Conservation (phyloP, 257 asterid species). For the Nicotiana paniculata region DNA sequence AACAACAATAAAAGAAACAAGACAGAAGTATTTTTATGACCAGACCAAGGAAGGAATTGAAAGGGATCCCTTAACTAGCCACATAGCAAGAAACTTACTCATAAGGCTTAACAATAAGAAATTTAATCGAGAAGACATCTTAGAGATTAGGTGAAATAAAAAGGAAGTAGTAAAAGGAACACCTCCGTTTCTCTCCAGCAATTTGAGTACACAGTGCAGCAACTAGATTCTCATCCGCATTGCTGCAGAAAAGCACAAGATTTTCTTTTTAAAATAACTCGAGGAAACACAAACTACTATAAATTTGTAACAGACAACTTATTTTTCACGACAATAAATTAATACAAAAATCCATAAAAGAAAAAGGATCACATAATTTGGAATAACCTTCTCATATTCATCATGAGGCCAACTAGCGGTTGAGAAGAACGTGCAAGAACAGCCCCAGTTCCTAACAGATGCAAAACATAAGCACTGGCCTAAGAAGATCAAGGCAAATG, state of each 20-base stretch:
- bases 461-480: conserved; percentile 16
- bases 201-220: conserved; percentile 82
- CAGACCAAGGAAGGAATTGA: neutral
- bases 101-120: neutral
- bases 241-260: conserved; percentile 41
- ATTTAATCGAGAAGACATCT: neutral
- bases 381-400: conserved; percentile 92
- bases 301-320: neutral
- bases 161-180: conserved; percentile 7
- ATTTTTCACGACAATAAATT: conserved; percentile 3
- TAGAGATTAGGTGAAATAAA: conserved; percentile 4
- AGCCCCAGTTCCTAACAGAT: conserved; percentile 76
- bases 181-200: conserved; percentile 74
- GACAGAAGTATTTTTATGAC: neutral
- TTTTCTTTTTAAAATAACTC: neutral
- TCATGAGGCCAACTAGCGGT: conserved; percentile 94
- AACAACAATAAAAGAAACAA: neutral
- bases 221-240: conserved; percentile 86
- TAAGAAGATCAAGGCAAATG: conserved; percentile 11
- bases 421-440: conserved; percentile 97
- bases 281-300: neutral
- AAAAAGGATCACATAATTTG: conserved; percentile 1
- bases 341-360: conserved; percentile 5
- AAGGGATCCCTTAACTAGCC: neutral
- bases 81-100: conserved; percentile 1